Base-by-base conservation (phyloP, 345 rosid species). In the Eucalyptus fibrosa region DNA sequence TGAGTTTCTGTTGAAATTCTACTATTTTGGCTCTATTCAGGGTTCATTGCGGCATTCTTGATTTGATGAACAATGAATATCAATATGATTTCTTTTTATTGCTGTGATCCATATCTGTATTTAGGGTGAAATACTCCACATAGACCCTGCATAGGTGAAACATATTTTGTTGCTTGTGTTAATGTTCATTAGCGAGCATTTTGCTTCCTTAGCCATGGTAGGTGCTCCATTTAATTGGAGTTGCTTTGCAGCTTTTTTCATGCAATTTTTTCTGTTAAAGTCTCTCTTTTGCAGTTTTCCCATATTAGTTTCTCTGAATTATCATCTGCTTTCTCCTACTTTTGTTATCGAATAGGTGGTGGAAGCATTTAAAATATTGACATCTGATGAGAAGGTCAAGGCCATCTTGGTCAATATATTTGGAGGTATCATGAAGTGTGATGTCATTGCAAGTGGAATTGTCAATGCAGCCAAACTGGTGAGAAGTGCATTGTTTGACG, bases 351-450 rank as follows among this genome's bases (percentile, higher is more conserved):
- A 69, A 47, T 92, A 98, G 99, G 99, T 98, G 93, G 97, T 98
- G 53, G 99, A 98, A 93, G 99, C 99, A 67, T 98, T 98, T 92
- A 98, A 98, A 91, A 98, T 98, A 42, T 89, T 98, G 94, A 98
- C 99, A 59, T 97, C 99, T 45, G 99, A 98, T 91, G 98, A 96
- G 8, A 98, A 98, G 94, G 99, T 98, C 89, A 98, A 97, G 94
- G 99, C 99, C 90, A 98, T 98, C 65, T 93, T 98, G 93, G 99
- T 98, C 87, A 98, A 98, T 93, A 98, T 98, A 90, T 98, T 98
- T 86, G 99, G 99, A 62, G 99, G 99, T 87, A 98, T 98, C 87
- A 98, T 98, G 99, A 96, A 95, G 90, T 98, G 99, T 90, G 99
- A 98, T 92, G 97, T 98, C 92, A 98, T 98, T 86, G 99, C 99